A percentile compares a stretch with the other conserved stretches of the same genome.
These are phyloP conservation scores for Quercus rubra DNA, from an alignment of 306 rosid species.

Conservation along the genomic window DNA sequence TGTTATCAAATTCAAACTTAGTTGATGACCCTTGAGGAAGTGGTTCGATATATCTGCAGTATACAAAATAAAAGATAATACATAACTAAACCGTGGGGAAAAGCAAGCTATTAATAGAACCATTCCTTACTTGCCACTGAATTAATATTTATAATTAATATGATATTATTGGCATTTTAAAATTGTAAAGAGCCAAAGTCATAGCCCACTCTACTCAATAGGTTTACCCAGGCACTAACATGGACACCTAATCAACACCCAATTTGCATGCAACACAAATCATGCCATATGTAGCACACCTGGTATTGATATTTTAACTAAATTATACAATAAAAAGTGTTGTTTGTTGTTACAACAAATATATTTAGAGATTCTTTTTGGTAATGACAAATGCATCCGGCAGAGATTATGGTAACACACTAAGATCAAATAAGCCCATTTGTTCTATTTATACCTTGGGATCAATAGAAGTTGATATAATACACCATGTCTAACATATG, in stretches of 20 bases:
- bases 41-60: slow-evolving; percentile 83
- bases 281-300: neutral
- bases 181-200: neutral
- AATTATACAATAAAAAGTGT: neutral
- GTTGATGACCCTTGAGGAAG: slow-evolving; percentile 71
- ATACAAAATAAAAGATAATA: slow-evolving; percentile 3
- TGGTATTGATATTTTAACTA: neutral
- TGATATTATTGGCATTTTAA: neutral
- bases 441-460: neutral
- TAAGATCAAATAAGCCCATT: neutral
- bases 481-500: neutral
- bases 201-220: neutral
- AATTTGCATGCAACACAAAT: neutral
- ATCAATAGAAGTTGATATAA: neutral
- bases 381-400: too few species aligned
- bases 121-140: neutral
- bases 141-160: neutral
- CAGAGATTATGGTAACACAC: neutral
- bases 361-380: neutral
- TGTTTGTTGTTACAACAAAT: neutral
- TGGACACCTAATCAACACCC: neutral
- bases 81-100: neutral
- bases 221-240: neutral
- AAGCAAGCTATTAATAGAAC: neutral
- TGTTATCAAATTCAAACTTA: slow-evolving; percentile 92